Percentiles rank a stretch among this genome's conserved stretches.
These are phyloP conservation scores for Thielaviopsis punctulata DNA, from an alignment of 2,329 filamentous ascomycete genomes.

Conservation along the genomic window DNA sequence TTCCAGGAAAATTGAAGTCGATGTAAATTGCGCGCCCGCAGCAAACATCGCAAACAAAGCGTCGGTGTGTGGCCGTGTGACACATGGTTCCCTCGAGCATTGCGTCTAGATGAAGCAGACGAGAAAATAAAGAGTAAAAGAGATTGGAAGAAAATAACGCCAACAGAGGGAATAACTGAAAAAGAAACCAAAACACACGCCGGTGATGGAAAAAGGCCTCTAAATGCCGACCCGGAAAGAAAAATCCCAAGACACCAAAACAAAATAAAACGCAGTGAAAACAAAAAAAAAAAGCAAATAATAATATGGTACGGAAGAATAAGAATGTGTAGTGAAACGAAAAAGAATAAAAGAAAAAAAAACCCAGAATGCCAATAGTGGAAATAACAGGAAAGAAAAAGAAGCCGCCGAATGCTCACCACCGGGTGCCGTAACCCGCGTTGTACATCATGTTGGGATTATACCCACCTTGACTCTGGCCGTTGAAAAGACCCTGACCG, in stretches of 20 bases:
- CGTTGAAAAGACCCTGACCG: constrained; percentile 79
- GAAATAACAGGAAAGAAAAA: not conserved
- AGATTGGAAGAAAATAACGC: constrained; percentile 6
- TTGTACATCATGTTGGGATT: constrained; percentile 68
- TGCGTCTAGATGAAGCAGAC: not conserved
- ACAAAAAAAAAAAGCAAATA: constrained; percentile 12
- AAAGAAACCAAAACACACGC: constrained; percentile 4
- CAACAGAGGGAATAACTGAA: constrained; percentile 5
- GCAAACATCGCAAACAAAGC: not conserved
- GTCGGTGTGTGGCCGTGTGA: too few species aligned
- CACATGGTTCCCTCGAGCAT: not conserved
- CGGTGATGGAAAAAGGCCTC: constrained; percentile 2
- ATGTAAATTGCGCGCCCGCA: not conserved
- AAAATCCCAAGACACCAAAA: constrained; percentile 12
- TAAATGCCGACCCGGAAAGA: constrained; percentile 1
- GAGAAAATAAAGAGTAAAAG: constrained; percentile 6
- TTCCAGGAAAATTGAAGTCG: not conserved
- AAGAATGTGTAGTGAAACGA: constrained; percentile 14
- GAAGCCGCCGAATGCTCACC: constrained; percentile 5
- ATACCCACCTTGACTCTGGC: constrained; percentile 90
- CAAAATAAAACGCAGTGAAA: constrained; percentile 14
- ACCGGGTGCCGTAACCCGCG: constrained; percentile 7
- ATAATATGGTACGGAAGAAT: constrained; percentile 13
- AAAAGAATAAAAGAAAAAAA: constrained; percentile 13
- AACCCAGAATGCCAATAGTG: constrained; percentile 7